Conservation (phyloP, 345 rosid genomes). For the Sapria himalayana region DNA sequence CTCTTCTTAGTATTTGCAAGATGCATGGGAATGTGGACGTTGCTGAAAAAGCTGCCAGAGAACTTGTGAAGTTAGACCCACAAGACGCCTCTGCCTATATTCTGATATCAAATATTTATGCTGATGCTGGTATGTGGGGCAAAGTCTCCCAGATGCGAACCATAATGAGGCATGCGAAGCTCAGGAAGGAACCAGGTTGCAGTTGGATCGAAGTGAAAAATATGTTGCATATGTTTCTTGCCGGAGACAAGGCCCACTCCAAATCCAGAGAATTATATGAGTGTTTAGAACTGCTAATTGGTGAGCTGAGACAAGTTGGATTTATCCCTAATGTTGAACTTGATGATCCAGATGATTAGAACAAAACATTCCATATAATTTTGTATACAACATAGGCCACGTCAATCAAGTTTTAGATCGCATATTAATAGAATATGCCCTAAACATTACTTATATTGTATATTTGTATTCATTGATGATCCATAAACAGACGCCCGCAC, state of each 20-base stretch:
- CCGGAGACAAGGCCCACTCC: constrained; percentile 51
- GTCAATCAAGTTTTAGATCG: too few relatives aligned
- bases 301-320: constrained; percentile 34
- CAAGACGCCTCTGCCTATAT: constrained; percentile 64
- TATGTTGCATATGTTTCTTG: constrained; percentile 52
- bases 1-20: constrained; percentile 55
- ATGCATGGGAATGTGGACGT: constrained; percentile 52
- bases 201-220: constrained; percentile 84
- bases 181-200: constrained; percentile 87
- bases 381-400: too few relatives aligned
- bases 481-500: too few relatives aligned
- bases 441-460: too few relatives aligned
- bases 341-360: constrained; percentile 5
- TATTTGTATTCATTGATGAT: too few relatives aligned
- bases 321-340: constrained; percentile 10
- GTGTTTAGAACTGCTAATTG: constrained; percentile 24
- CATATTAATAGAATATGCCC: too few relatives aligned
- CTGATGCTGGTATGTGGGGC: constrained; percentile 81
- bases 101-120: constrained; percentile 64
- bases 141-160: constrained; percentile 48
- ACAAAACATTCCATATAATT: too few relatives aligned
- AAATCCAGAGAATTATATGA: constrained; percentile 37
- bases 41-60: constrained; percentile 43
- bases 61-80: constrained; percentile 44
- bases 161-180: constrained; percentile 36